Percentiles rank a stretch among this genome's conserved stretches.
Evolutionary conservation across 495 filamentous ascomycete genomes (phyloP).

Genomic region (Neohortaea acidophila): DNA sequence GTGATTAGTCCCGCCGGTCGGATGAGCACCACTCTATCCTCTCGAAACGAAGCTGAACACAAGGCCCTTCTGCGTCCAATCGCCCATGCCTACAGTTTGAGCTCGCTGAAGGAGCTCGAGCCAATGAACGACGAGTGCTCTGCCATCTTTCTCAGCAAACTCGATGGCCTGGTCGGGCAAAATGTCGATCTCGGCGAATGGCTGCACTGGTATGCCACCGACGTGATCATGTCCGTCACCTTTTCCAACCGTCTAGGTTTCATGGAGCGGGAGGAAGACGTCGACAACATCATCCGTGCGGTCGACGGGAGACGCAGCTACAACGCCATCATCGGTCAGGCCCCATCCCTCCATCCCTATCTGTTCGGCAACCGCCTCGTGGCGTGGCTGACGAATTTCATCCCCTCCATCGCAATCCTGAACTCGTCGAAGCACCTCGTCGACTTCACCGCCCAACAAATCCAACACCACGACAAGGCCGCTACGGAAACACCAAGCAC

Average conservation of each 20-base stretch:
- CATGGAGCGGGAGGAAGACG: constrained; percentile 26
- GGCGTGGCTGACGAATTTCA: constrained; percentile 4
- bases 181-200: constrained; percentile 27
- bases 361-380: constrained; percentile 24
- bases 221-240: constrained; percentile 29
- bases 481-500: no score
- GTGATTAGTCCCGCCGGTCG: constrained; percentile 6
- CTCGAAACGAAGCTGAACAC: constrained; percentile 31
- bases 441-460: constrained; percentile 5
- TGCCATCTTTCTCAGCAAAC: constrained; percentile 22
- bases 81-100: constrained; percentile 28
- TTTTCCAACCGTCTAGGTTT: constrained; percentile 29
- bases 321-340: constrained; percentile 14
- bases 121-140: constrained; percentile 23
- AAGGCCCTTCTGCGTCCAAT: constrained; percentile 29
- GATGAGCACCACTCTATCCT: constrained; percentile 9
- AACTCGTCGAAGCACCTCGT: constrained; percentile 9
- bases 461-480: constrained; percentile 9
- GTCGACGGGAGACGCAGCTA: constrained; percentile 13
- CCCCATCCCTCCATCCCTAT: constrained; percentile 3
- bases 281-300: constrained; percentile 26
- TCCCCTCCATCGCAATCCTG: constrained; percentile 5
- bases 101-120: constrained; percentile 27
- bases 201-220: constrained; percentile 34
- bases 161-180: constrained; percentile 24